Evolutionary conservation across 2,329 filamentous ascomycete genomes (phyloP).

Genomic region (Rhynchosporium secalis): DNA sequence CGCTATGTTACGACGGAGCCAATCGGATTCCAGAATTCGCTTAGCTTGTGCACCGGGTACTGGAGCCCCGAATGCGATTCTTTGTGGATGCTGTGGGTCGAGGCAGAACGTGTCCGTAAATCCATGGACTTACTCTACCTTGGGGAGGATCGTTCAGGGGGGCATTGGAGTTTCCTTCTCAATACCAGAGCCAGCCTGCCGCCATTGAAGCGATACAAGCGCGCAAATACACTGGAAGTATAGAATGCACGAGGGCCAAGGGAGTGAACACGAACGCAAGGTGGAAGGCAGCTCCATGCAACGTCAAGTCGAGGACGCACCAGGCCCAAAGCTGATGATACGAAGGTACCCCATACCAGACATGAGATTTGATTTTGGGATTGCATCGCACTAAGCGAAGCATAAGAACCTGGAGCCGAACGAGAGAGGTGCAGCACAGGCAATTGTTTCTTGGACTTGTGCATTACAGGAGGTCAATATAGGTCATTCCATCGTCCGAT

Average conservation of each 20-base stretch:
- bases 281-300: not conserved
- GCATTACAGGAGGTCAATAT: too few relatives aligned
- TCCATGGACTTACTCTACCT: not conserved
- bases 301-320: not conserved
- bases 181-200: conserved; percentile 3
- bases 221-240: conserved; percentile 2
- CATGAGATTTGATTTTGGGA: not conserved
- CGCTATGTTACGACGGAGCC: not conserved
- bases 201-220: conserved; percentile 18
- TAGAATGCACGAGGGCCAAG: not conserved
- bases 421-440: too few relatives aligned
- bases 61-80: not conserved
- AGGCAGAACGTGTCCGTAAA: not conserved
- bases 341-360: not conserved
- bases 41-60: not conserved
- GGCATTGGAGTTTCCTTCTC: not conserved
- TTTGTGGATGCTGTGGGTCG: conserved; percentile 6
- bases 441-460: too few relatives aligned
- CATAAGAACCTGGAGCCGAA: too few relatives aligned
- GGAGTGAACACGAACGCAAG: not conserved
- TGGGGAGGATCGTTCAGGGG: not conserved
- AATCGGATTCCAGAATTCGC: not conserved
- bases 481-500: too few relatives aligned
- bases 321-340: not conserved
- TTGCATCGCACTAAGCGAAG: too few relatives aligned